Percentiles rank a stretch among this genome's conserved stretches.
phyloP scores from a whole-genome alignment of 1,284 basidiomycete species.

The Boletus semigastroideus region DNA sequence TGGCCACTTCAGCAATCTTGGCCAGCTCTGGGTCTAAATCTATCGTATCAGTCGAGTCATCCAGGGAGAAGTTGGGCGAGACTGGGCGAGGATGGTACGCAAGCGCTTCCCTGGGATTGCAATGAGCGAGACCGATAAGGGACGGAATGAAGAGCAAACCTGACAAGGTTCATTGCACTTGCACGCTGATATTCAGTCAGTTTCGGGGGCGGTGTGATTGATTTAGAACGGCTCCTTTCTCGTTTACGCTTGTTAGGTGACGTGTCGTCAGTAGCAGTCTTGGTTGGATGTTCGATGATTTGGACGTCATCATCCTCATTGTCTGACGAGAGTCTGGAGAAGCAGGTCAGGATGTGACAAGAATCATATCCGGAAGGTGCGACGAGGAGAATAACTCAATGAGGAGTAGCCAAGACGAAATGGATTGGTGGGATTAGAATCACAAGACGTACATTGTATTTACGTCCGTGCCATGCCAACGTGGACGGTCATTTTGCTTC shows the following conservation, averaged over 20 bases:
- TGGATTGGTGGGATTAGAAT: neutral
- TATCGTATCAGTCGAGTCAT: constrained; percentile 51
- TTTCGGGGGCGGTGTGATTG: constrained; percentile 71
- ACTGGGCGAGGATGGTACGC: constrained; percentile 39
- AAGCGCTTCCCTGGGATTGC: constrained; percentile 44
- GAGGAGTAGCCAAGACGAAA: neutral
- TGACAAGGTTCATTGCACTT: constrained; percentile 53
- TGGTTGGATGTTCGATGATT: constrained; percentile 34
- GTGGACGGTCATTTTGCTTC: constrained; percentile 36
- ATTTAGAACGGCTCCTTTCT: constrained; percentile 58
- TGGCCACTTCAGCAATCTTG: constrained; percentile 45
- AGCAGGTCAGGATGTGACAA: constrained; percentile 7
- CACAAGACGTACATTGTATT: constrained; percentile 27
- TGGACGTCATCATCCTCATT: constrained; percentile 47
- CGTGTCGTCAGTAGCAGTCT: constrained; percentile 12
- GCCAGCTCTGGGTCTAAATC: constrained; percentile 61
- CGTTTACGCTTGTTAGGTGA: constrained; percentile 41
- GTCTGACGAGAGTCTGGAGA: constrained; percentile 42
- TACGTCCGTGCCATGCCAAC: constrained; percentile 37
- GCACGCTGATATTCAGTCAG: constrained; percentile 51
- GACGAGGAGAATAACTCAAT: neutral
- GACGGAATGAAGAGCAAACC: constrained; percentile 39
- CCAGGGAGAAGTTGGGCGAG: constrained; percentile 43
- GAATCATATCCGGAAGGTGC: neutral
- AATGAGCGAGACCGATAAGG: constrained; percentile 4